Evolutionary conservation across 345 rosid genomes (phyloP).

Genomic region (Melastoma malabathricum): DNA sequence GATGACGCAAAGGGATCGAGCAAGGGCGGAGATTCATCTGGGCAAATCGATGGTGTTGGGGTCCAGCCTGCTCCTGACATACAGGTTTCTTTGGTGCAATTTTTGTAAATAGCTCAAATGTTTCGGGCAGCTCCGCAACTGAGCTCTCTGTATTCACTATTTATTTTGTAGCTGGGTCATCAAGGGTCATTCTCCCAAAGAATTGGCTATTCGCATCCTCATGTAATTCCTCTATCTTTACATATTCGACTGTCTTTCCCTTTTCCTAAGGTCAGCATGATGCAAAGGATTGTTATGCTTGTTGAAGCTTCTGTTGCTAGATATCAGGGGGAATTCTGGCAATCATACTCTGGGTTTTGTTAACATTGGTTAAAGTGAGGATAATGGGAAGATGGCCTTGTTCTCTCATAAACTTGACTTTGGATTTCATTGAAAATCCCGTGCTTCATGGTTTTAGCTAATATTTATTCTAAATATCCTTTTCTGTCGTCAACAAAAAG

Average conservation of each 20-base stretch:
- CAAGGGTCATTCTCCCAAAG: constrained; percentile 26
- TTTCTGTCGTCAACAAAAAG: no score
- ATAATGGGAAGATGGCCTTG: no score
- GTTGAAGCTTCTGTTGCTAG: neutral
- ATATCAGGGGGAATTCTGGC: no score
- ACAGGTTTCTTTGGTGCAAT: constrained; percentile 28
- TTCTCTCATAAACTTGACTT: no score
- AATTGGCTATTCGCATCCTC: constrained; percentile 18
- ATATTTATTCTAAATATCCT: no score
- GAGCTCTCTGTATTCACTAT: constrained; percentile 5
- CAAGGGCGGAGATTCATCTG: constrained; percentile 56
- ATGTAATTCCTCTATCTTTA: constrained; percentile 20
- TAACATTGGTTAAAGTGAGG: no score
- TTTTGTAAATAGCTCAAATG: neutral
- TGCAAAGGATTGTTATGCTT: constrained; percentile 1
- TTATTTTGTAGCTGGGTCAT: constrained; percentile 37
- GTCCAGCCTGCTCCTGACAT: constrained; percentile 29
- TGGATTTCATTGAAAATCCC: no score
- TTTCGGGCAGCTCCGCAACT: neutral
- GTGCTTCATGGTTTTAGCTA: no score
- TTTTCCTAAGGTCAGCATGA: neutral
- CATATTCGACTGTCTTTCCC: neutral
- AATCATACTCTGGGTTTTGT: no score
- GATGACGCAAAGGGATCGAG: constrained; percentile 75
- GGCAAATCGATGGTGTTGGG: constrained; percentile 29